phyloP scores from a whole-genome alignment of 2,329 filamentous ascomycete genomes.

The Talaromyces sp. region DNA sequence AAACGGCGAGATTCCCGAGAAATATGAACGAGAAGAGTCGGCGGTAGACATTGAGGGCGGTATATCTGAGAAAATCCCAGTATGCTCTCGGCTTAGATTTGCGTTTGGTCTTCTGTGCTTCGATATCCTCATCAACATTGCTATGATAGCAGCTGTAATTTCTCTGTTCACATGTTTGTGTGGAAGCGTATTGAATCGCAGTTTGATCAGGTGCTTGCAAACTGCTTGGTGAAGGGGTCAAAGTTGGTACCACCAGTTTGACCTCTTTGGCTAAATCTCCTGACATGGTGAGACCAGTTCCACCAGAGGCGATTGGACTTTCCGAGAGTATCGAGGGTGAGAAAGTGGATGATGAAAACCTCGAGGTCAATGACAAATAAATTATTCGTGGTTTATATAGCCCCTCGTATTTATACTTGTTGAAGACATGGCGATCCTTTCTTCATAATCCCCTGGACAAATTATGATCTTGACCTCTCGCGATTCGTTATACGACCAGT shows the following conservation, averaged over 20 bases:
- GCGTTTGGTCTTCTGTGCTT: conserved; percentile 25
- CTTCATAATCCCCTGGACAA: not conserved
- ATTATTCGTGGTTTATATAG: not conserved
- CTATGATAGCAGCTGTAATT: not conserved
- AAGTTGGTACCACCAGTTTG: not conserved
- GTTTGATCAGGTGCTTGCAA: not conserved
- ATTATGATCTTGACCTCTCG: not conserved
- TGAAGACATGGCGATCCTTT: not conserved
- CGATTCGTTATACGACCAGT: too few species aligned
- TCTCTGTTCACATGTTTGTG: not conserved
- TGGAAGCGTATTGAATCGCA: not conserved
- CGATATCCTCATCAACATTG: conserved; percentile 15
- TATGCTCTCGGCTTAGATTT: conserved; percentile 21
- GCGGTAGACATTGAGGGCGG: conserved; percentile 41
- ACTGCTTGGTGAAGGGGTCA: not conserved
- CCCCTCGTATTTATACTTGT: not conserved
- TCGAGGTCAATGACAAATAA: not conserved
- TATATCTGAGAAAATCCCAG: conserved; percentile 31
- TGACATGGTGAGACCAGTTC: not conserved
- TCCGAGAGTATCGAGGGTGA: not conserved
- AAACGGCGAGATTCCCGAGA: conserved; percentile 36
- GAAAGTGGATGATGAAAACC: not conserved
- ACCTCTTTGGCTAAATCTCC: not conserved
- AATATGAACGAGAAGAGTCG: conserved; percentile 44
- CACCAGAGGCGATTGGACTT: not conserved